These are phyloP conservation scores for Termitomyces sp. DNA, from an alignment of 768 basidiomycete species.

Conservation along the genomic window DNA sequence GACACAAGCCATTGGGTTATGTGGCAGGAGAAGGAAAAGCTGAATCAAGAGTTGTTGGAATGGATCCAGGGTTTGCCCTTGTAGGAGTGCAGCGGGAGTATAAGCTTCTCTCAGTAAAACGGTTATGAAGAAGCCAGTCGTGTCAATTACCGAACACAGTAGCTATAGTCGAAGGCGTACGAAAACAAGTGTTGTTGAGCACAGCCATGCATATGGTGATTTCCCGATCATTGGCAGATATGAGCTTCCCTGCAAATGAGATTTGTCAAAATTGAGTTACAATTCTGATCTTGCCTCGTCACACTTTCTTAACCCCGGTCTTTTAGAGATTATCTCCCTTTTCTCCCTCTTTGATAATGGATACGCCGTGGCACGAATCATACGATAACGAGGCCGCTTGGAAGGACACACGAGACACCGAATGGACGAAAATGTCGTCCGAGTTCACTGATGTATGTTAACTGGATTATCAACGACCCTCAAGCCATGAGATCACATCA, in stretches of 20 bases:
- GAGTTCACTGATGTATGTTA: slow-evolving; percentile 68
- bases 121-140: not conserved
- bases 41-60: slow-evolving; percentile 13
- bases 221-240: too few relatives aligned
- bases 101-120: not conserved
- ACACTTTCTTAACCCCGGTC: too few relatives aligned
- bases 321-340: not conserved
- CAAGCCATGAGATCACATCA: not conserved
- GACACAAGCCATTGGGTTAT: slow-evolving; percentile 17
- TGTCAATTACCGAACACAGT: not conserved
- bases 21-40: slow-evolving; percentile 13
- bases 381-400: slow-evolving; percentile 18
- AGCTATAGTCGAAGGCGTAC: too few relatives aligned
- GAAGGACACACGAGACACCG: slow-evolving; percentile 38
- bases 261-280: too few relatives aligned
- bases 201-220: too few relatives aligned
- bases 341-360: slow-evolving; percentile 24
- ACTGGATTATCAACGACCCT: not conserved
- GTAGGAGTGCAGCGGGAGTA: not conserved
- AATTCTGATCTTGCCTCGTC: too few relatives aligned
- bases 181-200: too few relatives aligned
- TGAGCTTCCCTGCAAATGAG: too few relatives aligned
- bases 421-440: slow-evolving; percentile 66
- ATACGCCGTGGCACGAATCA: slow-evolving; percentile 62
- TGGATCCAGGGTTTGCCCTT: slow-evolving; percentile 9